Base-by-base conservation (phyloP, 1,284 basidiomycete species). In the Trichosporon inkin region DNA sequence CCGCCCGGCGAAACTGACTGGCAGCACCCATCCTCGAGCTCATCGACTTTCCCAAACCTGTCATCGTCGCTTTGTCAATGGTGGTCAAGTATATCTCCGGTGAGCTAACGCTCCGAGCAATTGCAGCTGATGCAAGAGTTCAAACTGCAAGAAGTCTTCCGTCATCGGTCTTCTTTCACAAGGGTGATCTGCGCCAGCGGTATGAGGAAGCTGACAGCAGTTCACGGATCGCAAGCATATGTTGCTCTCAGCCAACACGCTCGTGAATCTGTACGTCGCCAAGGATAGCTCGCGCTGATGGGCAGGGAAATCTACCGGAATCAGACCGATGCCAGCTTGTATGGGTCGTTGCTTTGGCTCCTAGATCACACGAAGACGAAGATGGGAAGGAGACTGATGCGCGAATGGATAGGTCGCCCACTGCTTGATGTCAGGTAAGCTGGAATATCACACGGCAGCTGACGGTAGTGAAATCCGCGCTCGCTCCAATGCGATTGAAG, bases 211-310 rank as follows among this genome's bases (percentile, higher is more conserved):
- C 52, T 60, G 19, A 56, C 55, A 36, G 2, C 71, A 80, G 68
- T 98, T 98, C 71, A 82, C 88, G 1, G 85, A 86, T 38, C 83
- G 85, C 47, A 84, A 86, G 0, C 88, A 91, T 65, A 96, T 98
- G 93, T 82, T 93, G 14, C 81, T 99, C 52, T 90, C 88, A 59
- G 87, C 87, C 39, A 94, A 92, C 71, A 96, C 95, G 0, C 79
- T 98, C 14, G 82, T 83, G 28, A 97, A 98, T 71, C 80, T 98
- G 79, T 86, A 61, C 24, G 83, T 67, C 3, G 11, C 60, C 54
- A 13, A 61, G 58, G 55, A 55, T 58, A 6, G 14, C 5, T 4
- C 44, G 40, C 35, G 53, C 61, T 63, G 19, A 36, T 55, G 22
- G 14, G 17, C 66, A 86, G 85, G 55, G 92, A 96, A 74, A 86